Conservation (phyloP, 129 eudicot species). For the Cynara cardunculus region DNA sequence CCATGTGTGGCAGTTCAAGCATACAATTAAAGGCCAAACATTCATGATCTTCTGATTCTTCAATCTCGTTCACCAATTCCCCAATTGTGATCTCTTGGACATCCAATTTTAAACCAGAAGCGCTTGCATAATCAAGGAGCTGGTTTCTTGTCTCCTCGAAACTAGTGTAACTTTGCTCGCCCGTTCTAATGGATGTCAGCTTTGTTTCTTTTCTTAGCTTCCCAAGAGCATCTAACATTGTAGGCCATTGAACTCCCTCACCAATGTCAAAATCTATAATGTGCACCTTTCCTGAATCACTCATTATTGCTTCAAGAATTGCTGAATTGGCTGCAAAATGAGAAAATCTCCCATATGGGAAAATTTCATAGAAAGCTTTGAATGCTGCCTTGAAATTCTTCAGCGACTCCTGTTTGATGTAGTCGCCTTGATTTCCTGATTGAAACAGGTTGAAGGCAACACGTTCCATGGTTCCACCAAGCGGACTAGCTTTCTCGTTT, state of each 20-base stretch:
- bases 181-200: conserved; percentile 38
- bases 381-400: conserved; percentile 44
- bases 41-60: conserved; percentile 21
- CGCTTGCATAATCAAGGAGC: conserved; percentile 33
- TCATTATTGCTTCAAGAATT: conserved; percentile 49
- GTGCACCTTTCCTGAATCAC: conserved; percentile 29
- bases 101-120: conserved; percentile 30
- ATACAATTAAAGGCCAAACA: conserved; percentile 57
- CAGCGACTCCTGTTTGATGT: conserved; percentile 41
- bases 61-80: conserved; percentile 17
- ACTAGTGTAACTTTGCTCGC: conserved; percentile 14
- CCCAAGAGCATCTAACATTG: conserved; percentile 47
- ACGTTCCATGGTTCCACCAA: conserved; percentile 52
- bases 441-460: conserved; percentile 42
- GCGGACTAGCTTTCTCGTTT: conserved; percentile 40
- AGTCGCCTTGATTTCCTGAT: conserved; percentile 33
- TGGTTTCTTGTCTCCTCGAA: conserved; percentile 44
- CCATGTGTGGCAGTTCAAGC: conserved; percentile 60
- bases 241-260: conserved; percentile 62
- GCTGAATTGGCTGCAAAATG: conserved; percentile 59
- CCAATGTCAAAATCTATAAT: conserved; percentile 59
- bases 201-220: conserved; percentile 14
- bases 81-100: conserved; percentile 36
- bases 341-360: conserved; percentile 52
- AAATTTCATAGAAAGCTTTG: conserved; percentile 41